Conservation (phyloP, 495 filamentous ascomycete species). For the Penicillium ucsense region DNA sequence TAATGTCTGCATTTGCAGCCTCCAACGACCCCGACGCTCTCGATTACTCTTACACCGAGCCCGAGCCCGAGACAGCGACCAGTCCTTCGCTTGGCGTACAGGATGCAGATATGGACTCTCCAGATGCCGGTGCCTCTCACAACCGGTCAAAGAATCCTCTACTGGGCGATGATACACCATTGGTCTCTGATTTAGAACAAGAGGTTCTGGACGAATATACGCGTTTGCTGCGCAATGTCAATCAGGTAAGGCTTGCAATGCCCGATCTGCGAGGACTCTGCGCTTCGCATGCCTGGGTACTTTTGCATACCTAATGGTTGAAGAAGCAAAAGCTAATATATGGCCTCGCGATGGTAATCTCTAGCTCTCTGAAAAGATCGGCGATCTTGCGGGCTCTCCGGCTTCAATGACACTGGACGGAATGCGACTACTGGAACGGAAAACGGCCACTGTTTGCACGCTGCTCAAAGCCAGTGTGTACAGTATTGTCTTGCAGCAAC, state of each 20-base stretch:
- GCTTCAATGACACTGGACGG: conserved; percentile 48
- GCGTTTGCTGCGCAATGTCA: conserved; percentile 79
- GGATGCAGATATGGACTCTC: conserved; percentile 9
- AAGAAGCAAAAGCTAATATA: neutral
- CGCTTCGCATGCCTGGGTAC: too few relatives aligned
- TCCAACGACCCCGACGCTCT: conserved; percentile 11
- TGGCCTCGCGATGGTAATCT: neutral
- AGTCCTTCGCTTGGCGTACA: conserved; percentile 13
- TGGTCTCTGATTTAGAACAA: conserved; percentile 69
- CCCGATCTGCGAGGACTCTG: too few relatives aligned
- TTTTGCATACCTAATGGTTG: too few relatives aligned
- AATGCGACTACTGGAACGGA: conserved; percentile 80
- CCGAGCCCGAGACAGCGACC: conserved; percentile 11
- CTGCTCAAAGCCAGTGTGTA: conserved; percentile 96
- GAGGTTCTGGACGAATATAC: conserved; percentile 92
- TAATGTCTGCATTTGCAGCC: conserved; percentile 18
- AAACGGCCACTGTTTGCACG: conserved; percentile 89
- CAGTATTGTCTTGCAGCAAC: conserved; percentile 94
- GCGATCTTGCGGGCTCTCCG: conserved; percentile 23
- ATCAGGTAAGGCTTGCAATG: conserved; percentile 48
- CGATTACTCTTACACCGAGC: conserved; percentile 13
- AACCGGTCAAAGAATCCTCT: conserved; percentile 29
- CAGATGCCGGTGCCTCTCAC: conserved; percentile 8
- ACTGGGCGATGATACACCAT: conserved; percentile 26
- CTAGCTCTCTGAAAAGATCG: conserved; percentile 32